Evolutionary conservation across 768 basidiomycete species (phyloP).

Genomic region (Phylloporus sp.): DNA sequence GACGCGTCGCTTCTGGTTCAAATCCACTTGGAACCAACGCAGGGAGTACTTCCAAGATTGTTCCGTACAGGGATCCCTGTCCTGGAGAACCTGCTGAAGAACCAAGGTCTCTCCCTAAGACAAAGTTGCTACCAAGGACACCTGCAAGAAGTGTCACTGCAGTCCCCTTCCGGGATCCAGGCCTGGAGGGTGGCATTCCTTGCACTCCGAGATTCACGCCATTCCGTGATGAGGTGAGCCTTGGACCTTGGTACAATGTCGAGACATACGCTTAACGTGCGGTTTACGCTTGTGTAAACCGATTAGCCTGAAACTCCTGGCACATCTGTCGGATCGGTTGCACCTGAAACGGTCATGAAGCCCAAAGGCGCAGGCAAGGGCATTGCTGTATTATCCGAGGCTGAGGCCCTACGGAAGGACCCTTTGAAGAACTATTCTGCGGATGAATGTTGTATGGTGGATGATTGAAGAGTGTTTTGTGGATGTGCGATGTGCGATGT

Average conservation of each 20-base stretch:
- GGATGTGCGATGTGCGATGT: not conserved
- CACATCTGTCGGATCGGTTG: slow-evolving; percentile 26
- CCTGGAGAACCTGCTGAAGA: slow-evolving; percentile 35
- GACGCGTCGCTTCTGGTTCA: slow-evolving; percentile 45
- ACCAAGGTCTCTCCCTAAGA: slow-evolving; percentile 30
- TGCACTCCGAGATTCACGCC: slow-evolving; percentile 62
- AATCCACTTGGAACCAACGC: slow-evolving; percentile 3
- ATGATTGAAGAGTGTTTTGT: slow-evolving; percentile 18
- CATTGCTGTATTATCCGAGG: slow-evolving; percentile 52
- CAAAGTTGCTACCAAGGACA: slow-evolving; percentile 32
- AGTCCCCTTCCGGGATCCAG: slow-evolving; percentile 40
- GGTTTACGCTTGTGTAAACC: slow-evolving; percentile 2
- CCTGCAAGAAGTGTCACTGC: slow-evolving; percentile 33
- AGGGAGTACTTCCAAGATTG: slow-evolving; percentile 50
- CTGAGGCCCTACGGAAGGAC: slow-evolving; percentile 74
- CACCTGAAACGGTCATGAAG: slow-evolving; percentile 65
- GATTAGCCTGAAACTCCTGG: slow-evolving; percentile 21
- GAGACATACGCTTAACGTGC: slow-evolving; percentile 5
- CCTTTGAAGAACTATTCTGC: slow-evolving; percentile 74
- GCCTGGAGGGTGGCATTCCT: slow-evolving; percentile 28
- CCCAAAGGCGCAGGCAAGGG: slow-evolving; percentile 48
- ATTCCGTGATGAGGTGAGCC: slow-evolving; percentile 67
- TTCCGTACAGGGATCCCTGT: slow-evolving; percentile 61
- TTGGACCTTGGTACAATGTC: slow-evolving; percentile 3
- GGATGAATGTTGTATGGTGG: slow-evolving; percentile 19